A percentile compares a stretch with the other conserved stretches of the same genome.
phyloP scores from a whole-genome alignment of 495 filamentous ascomycete genomes.

The Polyplosphaeria fusca region DNA sequence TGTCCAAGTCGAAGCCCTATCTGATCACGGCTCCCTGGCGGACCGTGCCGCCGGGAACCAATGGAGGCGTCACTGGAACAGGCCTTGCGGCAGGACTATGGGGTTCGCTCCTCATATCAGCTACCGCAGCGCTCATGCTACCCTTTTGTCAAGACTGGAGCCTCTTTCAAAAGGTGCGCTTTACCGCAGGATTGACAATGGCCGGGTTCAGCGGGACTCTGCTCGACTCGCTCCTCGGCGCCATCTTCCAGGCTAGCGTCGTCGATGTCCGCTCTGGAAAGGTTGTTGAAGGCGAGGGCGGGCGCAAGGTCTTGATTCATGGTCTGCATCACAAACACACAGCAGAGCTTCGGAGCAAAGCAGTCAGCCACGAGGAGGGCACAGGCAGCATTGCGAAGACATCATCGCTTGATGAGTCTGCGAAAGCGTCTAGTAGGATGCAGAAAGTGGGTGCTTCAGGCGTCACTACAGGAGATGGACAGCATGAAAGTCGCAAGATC shows the following conservation, averaged over 20 bases:
- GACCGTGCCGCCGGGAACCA: conserved; percentile 83
- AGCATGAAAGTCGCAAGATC: conserved; percentile 65
- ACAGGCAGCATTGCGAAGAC: conserved; percentile 25
- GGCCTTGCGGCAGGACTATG: conserved; percentile 71
- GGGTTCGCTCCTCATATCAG: conserved; percentile 69
- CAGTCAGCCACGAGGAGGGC: conserved; percentile 15
- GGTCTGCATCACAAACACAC: conserved; percentile 25
- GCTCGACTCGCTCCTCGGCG: conserved; percentile 83
- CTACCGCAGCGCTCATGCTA: conserved; percentile 60
- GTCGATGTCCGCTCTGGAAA: conserved; percentile 78
- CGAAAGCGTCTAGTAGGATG: conserved; percentile 27
- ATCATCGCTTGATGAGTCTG: conserved; percentile 5
- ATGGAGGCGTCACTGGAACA: conserved; percentile 76
- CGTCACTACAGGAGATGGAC: conserved; percentile 28
- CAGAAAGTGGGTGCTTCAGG: conserved; percentile 38
- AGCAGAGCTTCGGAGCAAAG: conserved; percentile 24
- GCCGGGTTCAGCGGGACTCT: conserved; percentile 77
- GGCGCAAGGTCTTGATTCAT: conserved; percentile 60
- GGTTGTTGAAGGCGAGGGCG: conserved; percentile 84
- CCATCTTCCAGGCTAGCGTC: conserved; percentile 80
- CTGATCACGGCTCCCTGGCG: conserved; percentile 81
- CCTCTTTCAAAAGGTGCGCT: conserved; percentile 21
- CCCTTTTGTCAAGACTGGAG: conserved; percentile 59
- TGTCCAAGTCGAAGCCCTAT: conserved; percentile 69
- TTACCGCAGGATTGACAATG: conserved; percentile 51